Conservation (phyloP, 768 basidiomycete genomes). For the Mycena haematopus region DNA sequence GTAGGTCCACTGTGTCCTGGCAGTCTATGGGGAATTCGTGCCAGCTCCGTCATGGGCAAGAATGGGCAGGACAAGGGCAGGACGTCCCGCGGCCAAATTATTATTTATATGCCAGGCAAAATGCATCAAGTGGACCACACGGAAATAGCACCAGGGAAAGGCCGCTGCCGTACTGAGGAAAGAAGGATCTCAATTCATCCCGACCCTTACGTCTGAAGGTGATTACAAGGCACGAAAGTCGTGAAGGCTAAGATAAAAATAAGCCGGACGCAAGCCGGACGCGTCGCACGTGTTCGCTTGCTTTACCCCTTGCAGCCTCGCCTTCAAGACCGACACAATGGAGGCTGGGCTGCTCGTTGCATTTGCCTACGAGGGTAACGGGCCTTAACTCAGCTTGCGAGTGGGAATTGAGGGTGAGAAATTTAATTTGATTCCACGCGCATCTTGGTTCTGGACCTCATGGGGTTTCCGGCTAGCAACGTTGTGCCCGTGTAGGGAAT, state of each 20-base stretch:
- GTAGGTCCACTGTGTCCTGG: slow-evolving; percentile 14
- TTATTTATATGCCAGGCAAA: slow-evolving; percentile 20
- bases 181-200: slow-evolving; percentile 22
- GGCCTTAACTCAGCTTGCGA: slow-evolving; percentile 5
- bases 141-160: slow-evolving; percentile 12
- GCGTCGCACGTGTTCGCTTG: slow-evolving; percentile 26
- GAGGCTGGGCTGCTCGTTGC: neutral
- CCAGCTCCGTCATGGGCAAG: slow-evolving; percentile 13
- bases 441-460: slow-evolving; percentile 12
- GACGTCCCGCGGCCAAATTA: slow-evolving; percentile 6
- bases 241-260: slow-evolving; percentile 21
- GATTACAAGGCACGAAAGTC: slow-evolving; percentile 22
- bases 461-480: slow-evolving; percentile 4
- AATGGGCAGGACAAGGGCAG: neutral
- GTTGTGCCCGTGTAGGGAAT: neutral
- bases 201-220: slow-evolving; percentile 26
- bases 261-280: slow-evolving; percentile 8
- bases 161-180: slow-evolving; percentile 27
- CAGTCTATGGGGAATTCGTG: slow-evolving; percentile 10
- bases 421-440: slow-evolving; percentile 3
- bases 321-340: neutral
- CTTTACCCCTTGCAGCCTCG: slow-evolving; percentile 19
- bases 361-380: slow-evolving; percentile 8
- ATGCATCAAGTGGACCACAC: slow-evolving; percentile 14
- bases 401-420: slow-evolving; percentile 20